These are phyloP conservation scores for Globisporangium orthogonon DNA, from an alignment of 352 stramenopile species.

Conservation along the genomic window DNA sequence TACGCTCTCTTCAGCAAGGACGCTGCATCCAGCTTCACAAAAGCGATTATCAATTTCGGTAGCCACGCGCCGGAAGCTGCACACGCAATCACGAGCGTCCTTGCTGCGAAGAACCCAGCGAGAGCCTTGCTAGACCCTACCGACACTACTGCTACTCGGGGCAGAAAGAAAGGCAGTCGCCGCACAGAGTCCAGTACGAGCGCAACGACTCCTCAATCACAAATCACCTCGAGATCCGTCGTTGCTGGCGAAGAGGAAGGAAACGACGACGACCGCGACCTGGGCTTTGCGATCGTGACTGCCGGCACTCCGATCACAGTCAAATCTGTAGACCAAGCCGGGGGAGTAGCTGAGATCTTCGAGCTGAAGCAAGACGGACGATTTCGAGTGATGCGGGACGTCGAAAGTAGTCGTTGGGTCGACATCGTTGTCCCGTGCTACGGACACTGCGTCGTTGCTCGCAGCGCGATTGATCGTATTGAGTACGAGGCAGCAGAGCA, in stretches of 20 bases:
- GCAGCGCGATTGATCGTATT: neutral
- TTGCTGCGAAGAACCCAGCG: neutral
- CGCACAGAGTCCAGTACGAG: neutral
- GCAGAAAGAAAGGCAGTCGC: neutral
- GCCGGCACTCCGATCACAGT: neutral
- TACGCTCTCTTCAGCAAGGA: slow-evolving; percentile 7
- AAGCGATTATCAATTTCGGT: neutral
- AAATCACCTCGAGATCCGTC: too few relatives aligned
- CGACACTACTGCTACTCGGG: neutral
- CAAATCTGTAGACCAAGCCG: neutral
- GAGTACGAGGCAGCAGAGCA: neutral
- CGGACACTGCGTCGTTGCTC: slow-evolving; percentile 2
- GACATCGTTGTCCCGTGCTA: neutral
- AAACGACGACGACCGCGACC: neutral
- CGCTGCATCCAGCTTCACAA: neutral
- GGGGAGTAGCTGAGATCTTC: neutral
- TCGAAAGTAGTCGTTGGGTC: neutral
- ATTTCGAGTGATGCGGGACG: slow-evolving; percentile 7
- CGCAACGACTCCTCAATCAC: too few relatives aligned
- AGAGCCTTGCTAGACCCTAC: neutral
- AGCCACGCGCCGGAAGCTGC: neutral
- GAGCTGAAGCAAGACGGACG: neutral
- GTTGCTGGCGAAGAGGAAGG: neutral
- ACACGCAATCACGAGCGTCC: neutral
- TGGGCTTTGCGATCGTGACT: neutral